Evolutionary conservation across 164 flowering plant species (phyloP).

Genomic region (Chimonanthus praecox): DNA sequence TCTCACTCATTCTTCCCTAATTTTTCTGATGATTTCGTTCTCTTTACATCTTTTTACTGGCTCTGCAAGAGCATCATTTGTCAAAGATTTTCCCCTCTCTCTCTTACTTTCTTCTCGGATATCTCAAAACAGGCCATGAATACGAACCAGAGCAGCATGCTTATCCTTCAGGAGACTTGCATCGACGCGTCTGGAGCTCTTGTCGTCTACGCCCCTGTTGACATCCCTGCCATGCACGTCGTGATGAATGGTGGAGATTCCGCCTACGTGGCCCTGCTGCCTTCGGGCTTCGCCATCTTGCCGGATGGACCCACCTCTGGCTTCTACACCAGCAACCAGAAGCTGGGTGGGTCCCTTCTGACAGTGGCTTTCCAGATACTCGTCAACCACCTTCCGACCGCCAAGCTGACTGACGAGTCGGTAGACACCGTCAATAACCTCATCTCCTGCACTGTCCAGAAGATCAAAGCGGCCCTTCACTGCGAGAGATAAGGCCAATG

Average conservation of each 20-base stretch:
- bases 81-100: no score
- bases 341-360: conserved; percentile 68
- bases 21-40: no score
- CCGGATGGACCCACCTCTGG: conserved; percentile 52
- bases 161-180: conserved; percentile 92
- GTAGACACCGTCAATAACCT: conserved; percentile 96
- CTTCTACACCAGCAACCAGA: conserved; percentile 4
- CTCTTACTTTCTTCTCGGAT: no score
- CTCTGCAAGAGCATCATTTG: no score
- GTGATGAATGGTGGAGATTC: conserved; percentile 99
- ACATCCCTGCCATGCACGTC: conserved; percentile 91
- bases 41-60: no score
- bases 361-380: conserved; percentile 93
- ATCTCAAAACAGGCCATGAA: conserved; percentile 61
- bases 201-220: conserved; percentile 98
- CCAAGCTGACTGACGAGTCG: conserved; percentile 91
- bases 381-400: conserved; percentile 87
- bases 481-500: conserved; percentile 46
- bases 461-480: conserved; percentile 85
- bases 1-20: no score
- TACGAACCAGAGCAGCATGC: conserved; percentile 84
- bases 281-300: conserved; percentile 81
- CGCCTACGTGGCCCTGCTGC: conserved; percentile 84
- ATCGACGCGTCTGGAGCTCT: conserved; percentile 80
- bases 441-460: conserved; percentile 92